Conservation (phyloP, 306 rosid species). For the Castanea crenata region DNA sequence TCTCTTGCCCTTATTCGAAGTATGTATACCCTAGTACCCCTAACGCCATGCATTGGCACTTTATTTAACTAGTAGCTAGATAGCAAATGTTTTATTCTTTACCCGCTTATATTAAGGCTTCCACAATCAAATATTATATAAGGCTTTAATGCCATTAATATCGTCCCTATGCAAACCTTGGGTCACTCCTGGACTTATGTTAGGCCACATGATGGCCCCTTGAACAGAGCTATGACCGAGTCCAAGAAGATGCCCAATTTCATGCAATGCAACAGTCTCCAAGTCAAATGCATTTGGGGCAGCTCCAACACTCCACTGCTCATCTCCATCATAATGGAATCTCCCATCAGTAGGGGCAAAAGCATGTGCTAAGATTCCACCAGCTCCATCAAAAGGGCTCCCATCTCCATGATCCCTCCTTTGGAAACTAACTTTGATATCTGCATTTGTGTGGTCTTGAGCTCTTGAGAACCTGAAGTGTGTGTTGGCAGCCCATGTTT, state of each 20-base stretch:
- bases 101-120: neutral
- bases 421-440: neutral
- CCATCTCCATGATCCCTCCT: neutral
- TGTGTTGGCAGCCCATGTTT: neutral
- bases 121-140: neutral
- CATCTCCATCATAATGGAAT: neutral
- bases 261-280: neutral
- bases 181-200: neutral
- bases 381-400: neutral
- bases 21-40: too few species aligned
- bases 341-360: neutral
- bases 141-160: neutral
- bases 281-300: neutral
- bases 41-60: too few species aligned
- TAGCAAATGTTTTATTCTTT: too few species aligned
- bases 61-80: too few species aligned
- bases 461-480: neutral
- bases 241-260: slow-evolving; percentile 1
- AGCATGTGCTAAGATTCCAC: neutral
- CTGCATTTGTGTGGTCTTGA: neutral
- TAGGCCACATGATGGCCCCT: neutral
- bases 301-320: neutral
- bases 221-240: neutral
- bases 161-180: neutral
- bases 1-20: too few species aligned